Base-by-base conservation (phyloP, 2,329 filamentous ascomycete species). In the Magnaporthiopsis incrustans region DNA sequence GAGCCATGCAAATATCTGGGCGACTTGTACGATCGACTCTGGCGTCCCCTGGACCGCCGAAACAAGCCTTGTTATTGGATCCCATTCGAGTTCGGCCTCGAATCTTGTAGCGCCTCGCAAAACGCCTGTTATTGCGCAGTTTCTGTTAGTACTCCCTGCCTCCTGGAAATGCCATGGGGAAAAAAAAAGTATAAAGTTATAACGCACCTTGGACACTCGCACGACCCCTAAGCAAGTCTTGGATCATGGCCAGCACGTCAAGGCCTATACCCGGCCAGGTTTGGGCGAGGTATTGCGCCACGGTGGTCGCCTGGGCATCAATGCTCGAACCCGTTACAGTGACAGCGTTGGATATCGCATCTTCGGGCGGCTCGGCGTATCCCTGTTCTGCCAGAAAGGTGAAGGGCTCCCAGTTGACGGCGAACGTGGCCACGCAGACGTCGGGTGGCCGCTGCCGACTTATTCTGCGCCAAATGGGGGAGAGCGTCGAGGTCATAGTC, bases 1-100 rank as follows among this genome's bases (percentile, higher is more conserved):
- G 32, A 63, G 56, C 62, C 62, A 63, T 4, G 62, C 57, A 3
- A 63, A 12, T 7, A 57, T 22, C 14, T 63, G 44, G 15, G 32
- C 62, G 18, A 59, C 18, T 38, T 63, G 44, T 1, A 30, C 33
- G 14, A 63, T 38, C 8, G 62, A 38, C 6, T 60, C 58, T n/a
- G 26, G 58, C 32, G 32, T 32, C 15, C 58, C 58, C 32, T 35
- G 26, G 11, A 60, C 30, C 4, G 5, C 22, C 8, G 30, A 26
- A 15, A 27, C 22, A 25, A 53, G 44, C 22, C 44, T 22, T 25
- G 44, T 53, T 22, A 53, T 25, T 25, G 44, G 22, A 25, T 53
- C 22, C 1, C n/a, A 8, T 25, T 53, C 44, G n/a, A 53, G n/a
- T 25, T 22, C 10, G 5, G 44, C 44, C 44, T 53, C 44, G 22